phyloP scores from a whole-genome alignment of 83 land plant species.

The Diphasiastrum complanatum region DNA sequence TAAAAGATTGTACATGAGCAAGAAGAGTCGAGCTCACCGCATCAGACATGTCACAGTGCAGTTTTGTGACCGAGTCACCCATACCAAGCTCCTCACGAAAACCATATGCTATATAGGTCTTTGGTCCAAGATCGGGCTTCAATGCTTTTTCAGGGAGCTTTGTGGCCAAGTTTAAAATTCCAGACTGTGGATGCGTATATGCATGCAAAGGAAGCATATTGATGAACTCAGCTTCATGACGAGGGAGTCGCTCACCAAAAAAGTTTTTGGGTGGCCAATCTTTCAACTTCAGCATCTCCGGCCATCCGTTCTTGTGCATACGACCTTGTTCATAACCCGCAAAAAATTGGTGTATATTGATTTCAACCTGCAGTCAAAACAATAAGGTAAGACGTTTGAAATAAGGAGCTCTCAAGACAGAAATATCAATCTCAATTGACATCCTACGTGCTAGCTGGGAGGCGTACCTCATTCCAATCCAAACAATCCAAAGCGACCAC shows the following conservation, averaged over 20 bases:
- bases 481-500: no score
- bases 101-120: slow-evolving; percentile 55
- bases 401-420: no score
- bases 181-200: slow-evolving; percentile 42
- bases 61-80: slow-evolving; percentile 31
- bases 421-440: no score
- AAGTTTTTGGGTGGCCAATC: slow-evolving; percentile 49
- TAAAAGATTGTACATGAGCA: neutral
- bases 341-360: slow-evolving; percentile 46
- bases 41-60: slow-evolving; percentile 61
- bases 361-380: slow-evolving; percentile 50
- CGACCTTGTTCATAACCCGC: slow-evolving; percentile 40
- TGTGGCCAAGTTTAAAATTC: slow-evolving; percentile 42
- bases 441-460: no score
- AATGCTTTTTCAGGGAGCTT: slow-evolving; percentile 29
- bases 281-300: slow-evolving; percentile 48
- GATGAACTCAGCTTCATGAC: slow-evolving; percentile 45
- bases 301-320: slow-evolving; percentile 31
- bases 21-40: slow-evolving; percentile 28
- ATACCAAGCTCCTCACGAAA: slow-evolving; percentile 38
- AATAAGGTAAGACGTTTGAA: no score
- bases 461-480: no score
- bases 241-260: slow-evolving; percentile 42
- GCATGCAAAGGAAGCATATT: slow-evolving; percentile 33
- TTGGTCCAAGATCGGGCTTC: slow-evolving; percentile 53